phyloP scores from a whole-genome alignment of 257 asterid species.

The Primulina huaijiensis region DNA sequence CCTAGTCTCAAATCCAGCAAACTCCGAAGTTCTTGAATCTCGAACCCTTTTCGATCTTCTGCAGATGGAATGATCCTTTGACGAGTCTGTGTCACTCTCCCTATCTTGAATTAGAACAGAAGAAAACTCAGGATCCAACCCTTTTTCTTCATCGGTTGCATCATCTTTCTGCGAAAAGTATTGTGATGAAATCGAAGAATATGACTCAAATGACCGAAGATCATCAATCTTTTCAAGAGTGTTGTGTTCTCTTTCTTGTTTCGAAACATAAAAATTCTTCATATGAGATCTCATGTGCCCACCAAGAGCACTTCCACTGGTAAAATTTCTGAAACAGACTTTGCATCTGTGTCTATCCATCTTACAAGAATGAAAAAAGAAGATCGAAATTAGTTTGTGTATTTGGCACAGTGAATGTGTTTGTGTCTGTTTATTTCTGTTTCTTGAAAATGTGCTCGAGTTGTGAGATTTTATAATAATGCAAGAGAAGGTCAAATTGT shows the following conservation, averaged over 20 bases:
- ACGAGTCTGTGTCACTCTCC: constrained; percentile 66
- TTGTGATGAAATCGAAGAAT: constrained; percentile 26
- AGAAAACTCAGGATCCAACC: constrained; percentile 31
- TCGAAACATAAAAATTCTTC: constrained; percentile 34
- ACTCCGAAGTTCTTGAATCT: constrained; percentile 34
- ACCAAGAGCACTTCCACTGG: constrained; percentile 83
- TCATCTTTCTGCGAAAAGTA: constrained; percentile 11
- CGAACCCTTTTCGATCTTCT: constrained; percentile 52
- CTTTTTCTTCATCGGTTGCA: constrained; percentile 20
- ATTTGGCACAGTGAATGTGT: too few species aligned
- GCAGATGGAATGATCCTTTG: constrained; percentile 31
- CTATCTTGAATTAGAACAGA: constrained; percentile 47
- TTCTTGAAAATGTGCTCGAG: constrained; percentile 15
- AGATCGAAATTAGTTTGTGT: too few species aligned
- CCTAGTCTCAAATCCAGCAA: not conserved
- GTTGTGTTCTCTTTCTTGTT: constrained; percentile 5
- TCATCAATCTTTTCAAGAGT: constrained; percentile 24
- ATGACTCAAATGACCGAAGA: constrained; percentile 29
- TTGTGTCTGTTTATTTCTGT: not conserved
- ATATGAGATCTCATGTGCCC: constrained; percentile 96
- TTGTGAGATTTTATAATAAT: constrained; percentile 6
- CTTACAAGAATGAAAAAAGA: not conserved
- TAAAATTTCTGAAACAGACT: constrained; percentile 57
- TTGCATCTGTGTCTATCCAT: constrained; percentile 86
- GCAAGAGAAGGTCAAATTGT: constrained; percentile 11